Evolutionary conservation across 1,139 yeast species (phyloP).

Genomic region (Hyphopichia buzzinii): DNA sequence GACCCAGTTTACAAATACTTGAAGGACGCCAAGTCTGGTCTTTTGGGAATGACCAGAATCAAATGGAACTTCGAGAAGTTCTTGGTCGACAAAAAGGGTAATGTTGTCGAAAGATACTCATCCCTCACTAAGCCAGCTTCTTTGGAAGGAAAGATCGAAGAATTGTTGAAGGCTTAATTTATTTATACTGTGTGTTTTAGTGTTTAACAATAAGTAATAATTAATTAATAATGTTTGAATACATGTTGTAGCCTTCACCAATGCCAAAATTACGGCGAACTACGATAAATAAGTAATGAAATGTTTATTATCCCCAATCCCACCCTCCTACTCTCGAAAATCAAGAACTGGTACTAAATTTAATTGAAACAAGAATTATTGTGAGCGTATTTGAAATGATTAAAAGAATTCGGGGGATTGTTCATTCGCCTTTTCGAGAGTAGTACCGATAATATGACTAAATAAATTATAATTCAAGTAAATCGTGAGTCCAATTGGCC

Average conservation of each 20-base stretch:
- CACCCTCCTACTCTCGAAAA: neutral
- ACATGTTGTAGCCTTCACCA: too few species aligned
- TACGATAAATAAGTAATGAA: too few species aligned
- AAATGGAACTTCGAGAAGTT: conserved; percentile 55
- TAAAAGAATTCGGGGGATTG: too few species aligned
- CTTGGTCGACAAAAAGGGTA: conserved; percentile 43
- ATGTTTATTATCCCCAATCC: neutral
- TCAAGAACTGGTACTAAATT: neutral
- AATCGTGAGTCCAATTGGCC: conserved; percentile 11
- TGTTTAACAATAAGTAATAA: too few species aligned
- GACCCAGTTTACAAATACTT: conserved; percentile 80
- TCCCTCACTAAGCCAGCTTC: conserved; percentile 42
- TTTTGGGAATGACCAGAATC: conserved; percentile 44
- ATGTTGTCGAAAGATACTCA: conserved; percentile 44
- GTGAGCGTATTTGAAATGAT: too few species aligned
- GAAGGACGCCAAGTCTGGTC: conserved; percentile 51
- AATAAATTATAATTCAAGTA: neutral
- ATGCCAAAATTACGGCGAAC: too few species aligned
- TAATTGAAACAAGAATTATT: too few species aligned
- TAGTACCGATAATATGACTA: too few species aligned
- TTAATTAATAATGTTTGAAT: too few species aligned
- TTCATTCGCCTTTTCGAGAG: too few species aligned
- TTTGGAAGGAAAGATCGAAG: conserved; percentile 36
- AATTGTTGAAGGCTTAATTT: conserved; percentile 35
- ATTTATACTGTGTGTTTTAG: too few species aligned